Percentiles rank a stretch among this genome's conserved stretches.
Evolutionary conservation across 2,329 filamentous ascomycete species (phyloP).

Genomic region (Dryadomyces sulphureus): DNA sequence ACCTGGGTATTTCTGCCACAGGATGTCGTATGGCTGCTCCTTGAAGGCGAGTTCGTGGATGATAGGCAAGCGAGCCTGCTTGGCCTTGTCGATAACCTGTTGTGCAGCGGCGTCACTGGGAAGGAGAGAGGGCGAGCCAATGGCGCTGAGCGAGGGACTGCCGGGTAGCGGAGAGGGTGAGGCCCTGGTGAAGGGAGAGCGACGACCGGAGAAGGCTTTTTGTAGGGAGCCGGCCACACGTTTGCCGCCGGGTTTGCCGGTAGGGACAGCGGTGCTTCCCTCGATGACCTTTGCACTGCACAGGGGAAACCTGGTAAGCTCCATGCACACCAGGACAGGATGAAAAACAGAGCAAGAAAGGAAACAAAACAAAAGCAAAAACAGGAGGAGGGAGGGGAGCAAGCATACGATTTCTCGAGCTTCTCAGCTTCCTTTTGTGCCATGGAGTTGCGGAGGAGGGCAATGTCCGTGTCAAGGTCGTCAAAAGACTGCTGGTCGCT

Average conservation of each 20-base stretch:
- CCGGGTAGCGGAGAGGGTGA: slow-evolving; percentile 25
- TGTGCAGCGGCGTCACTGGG: slow-evolving; percentile 35
- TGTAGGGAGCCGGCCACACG: slow-evolving; percentile 9
- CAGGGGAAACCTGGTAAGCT: slow-evolving; percentile 6
- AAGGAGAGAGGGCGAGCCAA: slow-evolving; percentile 36
- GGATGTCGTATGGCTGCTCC: slow-evolving; percentile 32
- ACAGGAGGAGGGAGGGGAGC: not conserved
- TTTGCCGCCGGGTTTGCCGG: slow-evolving; percentile 11
- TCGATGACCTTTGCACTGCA: slow-evolving; percentile 24
- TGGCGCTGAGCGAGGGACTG: slow-evolving; percentile 40
- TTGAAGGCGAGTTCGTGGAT: slow-evolving; percentile 46
- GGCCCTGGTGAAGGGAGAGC: slow-evolving; percentile 9
- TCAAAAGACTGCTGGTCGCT: slow-evolving; percentile 16
- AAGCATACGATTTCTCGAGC: slow-evolving; percentile 27
- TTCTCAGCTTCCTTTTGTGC: slow-evolving; percentile 29
- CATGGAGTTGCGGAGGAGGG: slow-evolving; percentile 30
- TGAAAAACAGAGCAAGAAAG: too few relatives aligned
- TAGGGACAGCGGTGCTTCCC: slow-evolving; percentile 11
- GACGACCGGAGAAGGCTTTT: slow-evolving; percentile 9
- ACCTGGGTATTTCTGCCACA: slow-evolving; percentile 34
- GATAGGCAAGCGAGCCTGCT: slow-evolving; percentile 29
- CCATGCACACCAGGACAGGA: too few relatives aligned
- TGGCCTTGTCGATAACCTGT: slow-evolving; percentile 33
- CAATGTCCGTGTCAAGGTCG: slow-evolving; percentile 33
- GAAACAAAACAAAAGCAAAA: not conserved